phyloP scores from a whole-genome alignment of 257 asterid genomes.

The Primulina eburnea region DNA sequence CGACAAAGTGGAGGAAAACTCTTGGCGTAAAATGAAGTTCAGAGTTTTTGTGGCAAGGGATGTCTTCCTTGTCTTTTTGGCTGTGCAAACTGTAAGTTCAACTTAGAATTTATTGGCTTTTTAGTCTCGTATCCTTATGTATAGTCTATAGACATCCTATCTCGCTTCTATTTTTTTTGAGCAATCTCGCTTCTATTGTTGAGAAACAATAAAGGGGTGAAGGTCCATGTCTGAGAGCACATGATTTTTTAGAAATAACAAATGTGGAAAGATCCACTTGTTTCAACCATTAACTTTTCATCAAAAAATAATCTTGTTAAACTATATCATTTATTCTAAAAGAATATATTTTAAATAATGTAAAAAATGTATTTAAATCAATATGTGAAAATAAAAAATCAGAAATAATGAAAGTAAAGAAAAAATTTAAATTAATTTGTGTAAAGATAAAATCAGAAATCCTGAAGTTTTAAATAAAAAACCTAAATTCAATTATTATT shows the following conservation, averaged over 20 bases:
- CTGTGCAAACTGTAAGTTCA: constrained; percentile 50
- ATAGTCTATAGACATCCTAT: neutral
- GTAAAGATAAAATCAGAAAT: too few relatives aligned
- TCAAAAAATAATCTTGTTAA: neutral
- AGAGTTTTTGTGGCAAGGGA: constrained; percentile 57
- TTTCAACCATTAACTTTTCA: neutral
- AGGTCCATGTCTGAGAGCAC: neutral
- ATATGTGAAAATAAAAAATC: neutral
- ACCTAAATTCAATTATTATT: too few relatives aligned
- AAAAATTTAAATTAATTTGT: too few relatives aligned
- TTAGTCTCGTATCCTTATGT: neutral
- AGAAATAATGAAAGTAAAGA: neutral
- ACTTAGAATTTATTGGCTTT: neutral
- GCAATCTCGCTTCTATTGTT: neutral
- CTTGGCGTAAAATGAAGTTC: constrained; percentile 48
- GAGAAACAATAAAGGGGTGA: neutral
- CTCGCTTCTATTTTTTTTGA: too few relatives aligned
- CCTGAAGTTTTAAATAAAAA: neutral
- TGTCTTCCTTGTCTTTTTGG: constrained; percentile 51
- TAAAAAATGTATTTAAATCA: neutral
- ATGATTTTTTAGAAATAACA: neutral
- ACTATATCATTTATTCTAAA: too few relatives aligned
- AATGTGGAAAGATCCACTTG: neutral
- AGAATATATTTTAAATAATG: too few relatives aligned
- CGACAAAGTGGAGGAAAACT: constrained; percentile 40